Evolutionary conservation across 2,329 filamentous ascomycete genomes (phyloP).

Genomic region (Fusarium napiforme): DNA sequence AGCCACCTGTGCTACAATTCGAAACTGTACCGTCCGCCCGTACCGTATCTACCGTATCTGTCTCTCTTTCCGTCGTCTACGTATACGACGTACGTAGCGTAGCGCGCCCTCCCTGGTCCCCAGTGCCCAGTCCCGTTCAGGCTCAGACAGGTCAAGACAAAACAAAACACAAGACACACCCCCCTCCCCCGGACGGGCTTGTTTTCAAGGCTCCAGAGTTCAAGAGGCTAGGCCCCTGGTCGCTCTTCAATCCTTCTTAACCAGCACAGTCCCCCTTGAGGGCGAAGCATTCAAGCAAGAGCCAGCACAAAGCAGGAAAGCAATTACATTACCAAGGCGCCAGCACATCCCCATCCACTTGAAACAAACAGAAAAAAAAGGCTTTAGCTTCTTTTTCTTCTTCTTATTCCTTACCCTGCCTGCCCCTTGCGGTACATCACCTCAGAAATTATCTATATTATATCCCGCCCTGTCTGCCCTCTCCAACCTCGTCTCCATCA

Average conservation of each 20-base stretch:
- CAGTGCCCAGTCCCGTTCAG: constrained; percentile 5
- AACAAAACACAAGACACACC: background rate
- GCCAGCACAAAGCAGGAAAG: constrained; percentile 6
- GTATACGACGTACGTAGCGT: background rate
- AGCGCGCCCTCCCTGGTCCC: background rate
- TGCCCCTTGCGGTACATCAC: constrained; percentile 1
- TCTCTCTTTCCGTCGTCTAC: background rate
- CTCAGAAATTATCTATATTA: constrained; percentile 38
- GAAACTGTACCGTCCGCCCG: background rate
- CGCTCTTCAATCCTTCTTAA: constrained; percentile 26
- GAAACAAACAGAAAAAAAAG: constrained; percentile 27
- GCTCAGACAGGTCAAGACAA: background rate
- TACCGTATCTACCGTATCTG: background rate
- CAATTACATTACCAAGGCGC: constrained; percentile 23
- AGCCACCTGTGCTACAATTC: constrained; percentile 36
- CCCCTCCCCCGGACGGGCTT: constrained; percentile 26
- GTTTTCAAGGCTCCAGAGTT: constrained; percentile 37
- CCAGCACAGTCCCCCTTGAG: constrained; percentile 30
- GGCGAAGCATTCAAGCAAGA: constrained; percentile 19
- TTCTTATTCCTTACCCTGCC: background rate
- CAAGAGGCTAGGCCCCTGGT: constrained; percentile 30
- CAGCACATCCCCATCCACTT: constrained; percentile 36
- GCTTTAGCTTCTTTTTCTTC: constrained; percentile 17
- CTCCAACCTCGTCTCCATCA: constrained; percentile 13
- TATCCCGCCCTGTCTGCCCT: constrained; percentile 25